Evolutionary conservation across 768 basidiomycete species (phyloP).

Genomic region (Lactarius sanguifluus): DNA sequence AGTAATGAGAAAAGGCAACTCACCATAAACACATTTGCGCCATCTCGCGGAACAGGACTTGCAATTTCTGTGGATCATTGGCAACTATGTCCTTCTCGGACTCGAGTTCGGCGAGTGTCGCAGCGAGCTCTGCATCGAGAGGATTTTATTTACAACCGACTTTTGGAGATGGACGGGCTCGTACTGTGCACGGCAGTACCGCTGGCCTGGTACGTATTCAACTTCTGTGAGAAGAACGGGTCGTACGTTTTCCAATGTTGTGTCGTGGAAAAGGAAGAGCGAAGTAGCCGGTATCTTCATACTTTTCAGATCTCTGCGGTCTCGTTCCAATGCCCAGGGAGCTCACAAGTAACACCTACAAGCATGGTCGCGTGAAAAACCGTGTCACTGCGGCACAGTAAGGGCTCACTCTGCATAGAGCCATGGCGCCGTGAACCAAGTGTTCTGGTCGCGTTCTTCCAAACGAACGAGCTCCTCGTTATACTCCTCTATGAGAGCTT

Average conservation of each 20-base stretch:
- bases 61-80: constrained; percentile 53
- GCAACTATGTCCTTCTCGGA: constrained; percentile 45
- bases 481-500: constrained; percentile 66
- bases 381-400: constrained; percentile 6
- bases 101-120: constrained; percentile 67
- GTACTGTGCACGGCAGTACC: constrained; percentile 73
- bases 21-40: constrained; percentile 88
- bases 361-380: not conserved
- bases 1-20: not conserved
- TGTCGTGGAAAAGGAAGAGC: constrained; percentile 68
- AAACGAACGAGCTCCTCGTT: constrained; percentile 67
- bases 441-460: constrained; percentile 48
- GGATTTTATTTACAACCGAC: not conserved
- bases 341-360: constrained; percentile 68
- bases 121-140: constrained; percentile 59
- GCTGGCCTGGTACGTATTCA: constrained; percentile 78
- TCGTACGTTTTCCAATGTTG: constrained; percentile 74
- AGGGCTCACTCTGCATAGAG: constrained; percentile 85
- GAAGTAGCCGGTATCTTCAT: constrained; percentile 79
- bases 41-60: constrained; percentile 77
- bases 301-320: not conserved
- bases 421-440: constrained; percentile 95
- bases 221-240: constrained; percentile 80
- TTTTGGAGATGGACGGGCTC: constrained; percentile 33
- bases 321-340: not conserved